These are phyloP conservation scores for Escallonia rubra DNA, from an alignment of 129 eudicot genomes.

Conservation along the genomic window DNA sequence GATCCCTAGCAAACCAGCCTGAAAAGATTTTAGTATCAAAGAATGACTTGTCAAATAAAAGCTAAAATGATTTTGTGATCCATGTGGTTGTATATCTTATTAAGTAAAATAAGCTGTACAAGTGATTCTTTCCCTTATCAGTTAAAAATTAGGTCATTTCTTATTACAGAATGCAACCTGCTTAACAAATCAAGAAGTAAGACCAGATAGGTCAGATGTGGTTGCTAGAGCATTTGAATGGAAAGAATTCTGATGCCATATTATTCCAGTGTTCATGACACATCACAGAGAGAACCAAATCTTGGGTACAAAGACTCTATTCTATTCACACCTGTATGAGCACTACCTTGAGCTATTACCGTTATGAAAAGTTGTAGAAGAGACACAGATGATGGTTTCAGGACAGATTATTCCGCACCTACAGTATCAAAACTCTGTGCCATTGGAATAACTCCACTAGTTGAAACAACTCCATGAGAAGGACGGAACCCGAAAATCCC, in stretches of 20 bases:
- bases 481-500: conserved; percentile 94
- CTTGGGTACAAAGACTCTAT: too few species aligned
- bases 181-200: not conserved
- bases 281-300: too few species aligned
- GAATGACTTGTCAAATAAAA: not conserved
- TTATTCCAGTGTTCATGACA: not conserved
- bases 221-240: too few species aligned
- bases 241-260: too few species aligned
- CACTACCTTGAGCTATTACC: too few species aligned
- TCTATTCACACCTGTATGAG: too few species aligned
- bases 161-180: not conserved
- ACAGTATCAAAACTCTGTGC: conserved; percentile 94
- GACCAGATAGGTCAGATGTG: too few species aligned
- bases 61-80: not conserved
- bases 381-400: too few species aligned
- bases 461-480: conserved; percentile 74
- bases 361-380: too few species aligned
- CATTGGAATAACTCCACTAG: conserved; percentile 82
- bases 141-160: too few species aligned
- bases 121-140: too few species aligned
- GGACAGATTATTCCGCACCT: conserved; percentile 35
- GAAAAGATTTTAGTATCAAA: not conserved
- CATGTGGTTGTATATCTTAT: too few species aligned
- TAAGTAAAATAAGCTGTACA: not conserved
- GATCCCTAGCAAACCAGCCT: conserved; percentile 97